A percentile compares a stretch with the other conserved stretches of the same genome.
These are phyloP conservation scores for Epichloe gansuensis DNA, from an alignment of 2,329 filamentous ascomycete genomes.

Conservation along the genomic window DNA sequence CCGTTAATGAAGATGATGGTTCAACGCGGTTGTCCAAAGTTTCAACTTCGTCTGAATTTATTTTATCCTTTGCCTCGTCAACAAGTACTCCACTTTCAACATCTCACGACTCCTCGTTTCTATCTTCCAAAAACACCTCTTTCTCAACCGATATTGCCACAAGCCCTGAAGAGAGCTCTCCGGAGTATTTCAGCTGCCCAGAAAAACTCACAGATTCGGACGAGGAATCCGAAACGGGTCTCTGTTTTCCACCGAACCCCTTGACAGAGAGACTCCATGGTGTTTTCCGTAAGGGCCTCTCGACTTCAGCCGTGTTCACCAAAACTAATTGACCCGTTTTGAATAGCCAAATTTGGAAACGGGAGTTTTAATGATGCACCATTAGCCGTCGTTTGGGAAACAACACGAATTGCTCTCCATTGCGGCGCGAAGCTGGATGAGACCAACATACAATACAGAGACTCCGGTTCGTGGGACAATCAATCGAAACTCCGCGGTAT, in stretches of 20 bases:
- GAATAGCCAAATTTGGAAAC: conserved; percentile 25
- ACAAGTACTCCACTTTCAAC: background rate
- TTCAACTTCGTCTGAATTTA: background rate
- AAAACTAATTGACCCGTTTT: background rate
- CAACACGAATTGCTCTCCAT: conserved; percentile 33
- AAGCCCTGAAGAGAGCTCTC: background rate
- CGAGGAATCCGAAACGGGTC: background rate
- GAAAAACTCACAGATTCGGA: conserved; percentile 7
- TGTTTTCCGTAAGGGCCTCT: conserved; percentile 27
- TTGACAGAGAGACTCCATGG: conserved; percentile 18
- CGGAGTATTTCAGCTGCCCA: conserved; percentile 10
- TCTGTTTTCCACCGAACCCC: background rate
- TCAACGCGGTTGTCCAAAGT: background rate
- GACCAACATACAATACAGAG: conserved; percentile 21
- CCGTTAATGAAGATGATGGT: background rate
- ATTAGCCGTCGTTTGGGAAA: conserved; percentile 39
- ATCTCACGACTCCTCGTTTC: background rate
- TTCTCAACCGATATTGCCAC: background rate
- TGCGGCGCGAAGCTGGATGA: conserved; percentile 29
- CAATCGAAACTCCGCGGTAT: conserved; percentile 30
- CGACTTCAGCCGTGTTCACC: background rate
- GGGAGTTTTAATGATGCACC: conserved; percentile 29
- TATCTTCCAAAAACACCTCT: conserved; percentile 4
- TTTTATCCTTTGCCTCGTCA: background rate
- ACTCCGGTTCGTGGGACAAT: conserved; percentile 25